Percentiles rank a stretch among this genome's conserved stretches.
Conservation (phyloP, 2,329 filamentous ascomycete genomes). For the Aquanectria penicillioides region DNA sequence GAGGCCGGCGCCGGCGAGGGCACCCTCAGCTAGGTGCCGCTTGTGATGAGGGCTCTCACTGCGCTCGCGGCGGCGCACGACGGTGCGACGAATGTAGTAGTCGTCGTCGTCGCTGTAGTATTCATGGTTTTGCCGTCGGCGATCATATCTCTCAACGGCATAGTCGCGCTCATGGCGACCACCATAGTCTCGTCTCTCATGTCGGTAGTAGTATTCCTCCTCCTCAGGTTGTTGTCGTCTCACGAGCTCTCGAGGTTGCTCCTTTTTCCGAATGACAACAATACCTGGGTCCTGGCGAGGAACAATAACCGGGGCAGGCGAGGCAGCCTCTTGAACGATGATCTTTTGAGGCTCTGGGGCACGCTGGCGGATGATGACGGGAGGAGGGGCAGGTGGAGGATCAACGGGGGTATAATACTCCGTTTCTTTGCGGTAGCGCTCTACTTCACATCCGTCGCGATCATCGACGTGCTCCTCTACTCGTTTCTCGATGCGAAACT, state of each 20-base stretch:
- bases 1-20: conserved; percentile 70
- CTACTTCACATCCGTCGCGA: conserved; percentile 58
- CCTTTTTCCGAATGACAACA: conserved; percentile 56
- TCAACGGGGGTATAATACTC: conserved; percentile 68
- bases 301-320: conserved; percentile 62
- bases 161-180: conserved; percentile 49
- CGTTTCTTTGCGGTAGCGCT: conserved; percentile 69
- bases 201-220: conserved; percentile 64
- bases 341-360: conserved; percentile 67
- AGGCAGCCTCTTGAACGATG: conserved; percentile 67
- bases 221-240: conserved; percentile 51
- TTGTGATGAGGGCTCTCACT: conserved; percentile 64
- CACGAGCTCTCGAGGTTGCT: conserved; percentile 50
- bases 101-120: conserved; percentile 60
- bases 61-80: conserved; percentile 61
- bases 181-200: conserved; percentile 55
- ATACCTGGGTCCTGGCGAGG: conserved; percentile 56
- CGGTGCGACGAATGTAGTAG: conserved; percentile 56
- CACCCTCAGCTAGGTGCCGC: conserved; percentile 71
- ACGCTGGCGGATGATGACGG: conserved; percentile 67
- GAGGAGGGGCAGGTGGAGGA: conserved; percentile 54
- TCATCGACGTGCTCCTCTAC: conserved; percentile 61
- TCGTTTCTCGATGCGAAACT: conserved; percentile 60
- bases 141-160: conserved; percentile 50
- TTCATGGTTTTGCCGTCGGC: conserved; percentile 54